A percentile compares a stretch with the other conserved stretches of the same genome.
Evolutionary conservation across 331 rosid species (phyloP).

Genomic region (Rhamnella rubrinervis): DNA sequence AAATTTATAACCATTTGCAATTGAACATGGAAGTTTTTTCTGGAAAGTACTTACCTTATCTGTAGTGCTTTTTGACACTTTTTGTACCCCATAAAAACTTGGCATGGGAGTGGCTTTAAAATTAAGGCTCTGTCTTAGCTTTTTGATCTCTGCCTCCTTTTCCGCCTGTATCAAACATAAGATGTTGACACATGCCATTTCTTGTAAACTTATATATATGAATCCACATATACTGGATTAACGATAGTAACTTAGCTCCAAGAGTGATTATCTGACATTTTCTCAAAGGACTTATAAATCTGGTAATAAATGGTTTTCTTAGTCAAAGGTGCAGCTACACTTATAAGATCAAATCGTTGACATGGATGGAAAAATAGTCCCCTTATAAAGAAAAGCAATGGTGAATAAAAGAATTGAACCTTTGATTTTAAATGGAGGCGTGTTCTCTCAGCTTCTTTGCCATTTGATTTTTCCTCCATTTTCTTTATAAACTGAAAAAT

Average conservation of each 20-base stretch:
- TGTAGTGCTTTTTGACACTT: conserved; percentile 38
- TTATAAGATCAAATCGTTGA: conserved; percentile 3
- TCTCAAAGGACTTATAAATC: not conserved
- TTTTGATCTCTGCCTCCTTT: conserved; percentile 52
- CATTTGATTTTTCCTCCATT: conserved; percentile 36
- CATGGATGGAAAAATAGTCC: conserved; percentile 17
- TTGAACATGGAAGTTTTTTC: not conserved
- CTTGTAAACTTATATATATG: not conserved
- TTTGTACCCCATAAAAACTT: conserved; percentile 42
- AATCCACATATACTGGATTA: not conserved
- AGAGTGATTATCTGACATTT: not conserved
- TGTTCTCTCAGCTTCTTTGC: conserved; percentile 34
- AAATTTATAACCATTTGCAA: not conserved
- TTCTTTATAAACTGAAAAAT: conserved; percentile 43
- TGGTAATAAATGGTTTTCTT: not conserved
- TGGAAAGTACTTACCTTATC: conserved; percentile 49
- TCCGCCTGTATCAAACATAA: conserved; percentile 44
- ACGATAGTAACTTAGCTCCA: not conserved
- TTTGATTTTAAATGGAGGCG: conserved; percentile 51
- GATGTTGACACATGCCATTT: conserved; percentile 28
- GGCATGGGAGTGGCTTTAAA: conserved; percentile 58
- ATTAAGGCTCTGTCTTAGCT: conserved; percentile 39
- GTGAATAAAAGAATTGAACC: conserved; percentile 26
- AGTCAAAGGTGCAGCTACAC: conserved; percentile 13
- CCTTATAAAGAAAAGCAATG: conserved; percentile 11